Evolutionary conservation across 768 basidiomycete genomes (phyloP).

Genomic region (Mycena haematopus): DNA sequence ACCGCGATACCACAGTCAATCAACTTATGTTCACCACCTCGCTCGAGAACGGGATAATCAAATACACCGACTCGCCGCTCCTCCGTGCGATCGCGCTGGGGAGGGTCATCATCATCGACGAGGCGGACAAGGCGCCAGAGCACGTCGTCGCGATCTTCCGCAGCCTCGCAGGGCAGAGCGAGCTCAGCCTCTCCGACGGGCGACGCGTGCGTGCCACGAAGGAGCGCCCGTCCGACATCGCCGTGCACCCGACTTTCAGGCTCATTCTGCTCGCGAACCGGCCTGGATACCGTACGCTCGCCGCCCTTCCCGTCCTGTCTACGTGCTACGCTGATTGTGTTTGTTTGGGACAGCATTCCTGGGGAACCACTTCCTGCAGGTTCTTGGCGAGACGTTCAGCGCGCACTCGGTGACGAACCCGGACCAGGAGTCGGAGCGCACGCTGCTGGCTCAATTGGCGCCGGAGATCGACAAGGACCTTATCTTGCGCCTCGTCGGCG

Average conservation of each 20-base stretch:
- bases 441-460: constrained; percentile 63
- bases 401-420: constrained; percentile 72
- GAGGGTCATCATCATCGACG: constrained; percentile 72
- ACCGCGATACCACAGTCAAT: constrained; percentile 73
- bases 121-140: constrained; percentile 77
- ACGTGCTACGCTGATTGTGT: neutral
- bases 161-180: constrained; percentile 69
- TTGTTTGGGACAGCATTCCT: constrained; percentile 59
- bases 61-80: constrained; percentile 69
- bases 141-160: constrained; percentile 77
- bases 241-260: constrained; percentile 68
- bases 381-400: constrained; percentile 73
- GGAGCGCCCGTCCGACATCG: constrained; percentile 60
- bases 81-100: constrained; percentile 66
- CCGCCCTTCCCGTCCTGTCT: neutral
- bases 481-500: constrained; percentile 62
- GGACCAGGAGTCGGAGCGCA: constrained; percentile 68
- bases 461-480: constrained; percentile 62
- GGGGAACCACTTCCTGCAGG: constrained; percentile 76
- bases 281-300: constrained; percentile 67
- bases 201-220: constrained; percentile 54
- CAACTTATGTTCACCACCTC: constrained; percentile 75
- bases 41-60: constrained; percentile 61
- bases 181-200: constrained; percentile 69
- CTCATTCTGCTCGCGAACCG: constrained; percentile 70